Evolutionary conservation across 768 basidiomycete species (phyloP), one percentile per base, ranked within the genome.

Genomic region (Phylloporus sp.): DNA sequence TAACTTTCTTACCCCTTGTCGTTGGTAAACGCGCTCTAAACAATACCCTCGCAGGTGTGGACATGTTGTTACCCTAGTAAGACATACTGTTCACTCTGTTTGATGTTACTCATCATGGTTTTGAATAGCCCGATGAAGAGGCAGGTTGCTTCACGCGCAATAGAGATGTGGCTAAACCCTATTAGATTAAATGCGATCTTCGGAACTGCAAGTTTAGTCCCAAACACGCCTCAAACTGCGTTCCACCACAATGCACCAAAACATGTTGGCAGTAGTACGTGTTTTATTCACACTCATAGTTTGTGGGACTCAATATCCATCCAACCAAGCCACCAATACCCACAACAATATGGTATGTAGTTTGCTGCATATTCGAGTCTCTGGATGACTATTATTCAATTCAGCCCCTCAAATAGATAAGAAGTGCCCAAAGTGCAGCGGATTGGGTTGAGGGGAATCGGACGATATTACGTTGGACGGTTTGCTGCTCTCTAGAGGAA

Each of bases 221-320:
- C 7, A 69, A 59, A 29, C 85, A 86, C 63, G 72, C 83, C 32
- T 61, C 45, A 36, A 62, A 69, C 32, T 86, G 85, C 63, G 49
- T 59, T 42, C 75, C 78, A 4, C 80, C 81, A 31, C 57, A 66
- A 39, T 86, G 85, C 61, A 73, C 68, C 55, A 65, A 75, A 54
- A 76, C 74, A 50, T 86, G 85, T 65, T 85, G 84, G 82, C 85
- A 86, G 67, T 85, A 86, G 84, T 86, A 67, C 59, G 84, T 72
- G 10, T 4, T 27, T 36, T 15, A 20, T 26, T 44, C 6, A 9
- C 27, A 2, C 32, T 45, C 20, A 28, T 39, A 28, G n/a, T 29
- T 35, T 18, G 35, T 32, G 13, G 11, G 38, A 40, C 53, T 71
- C 42, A 64, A 31, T 8, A 18, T 36, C 41, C 26, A 6, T 50